Conservation (phyloP, 192 early-diverging fungal species). For the Entomortierella lignicola region DNA sequence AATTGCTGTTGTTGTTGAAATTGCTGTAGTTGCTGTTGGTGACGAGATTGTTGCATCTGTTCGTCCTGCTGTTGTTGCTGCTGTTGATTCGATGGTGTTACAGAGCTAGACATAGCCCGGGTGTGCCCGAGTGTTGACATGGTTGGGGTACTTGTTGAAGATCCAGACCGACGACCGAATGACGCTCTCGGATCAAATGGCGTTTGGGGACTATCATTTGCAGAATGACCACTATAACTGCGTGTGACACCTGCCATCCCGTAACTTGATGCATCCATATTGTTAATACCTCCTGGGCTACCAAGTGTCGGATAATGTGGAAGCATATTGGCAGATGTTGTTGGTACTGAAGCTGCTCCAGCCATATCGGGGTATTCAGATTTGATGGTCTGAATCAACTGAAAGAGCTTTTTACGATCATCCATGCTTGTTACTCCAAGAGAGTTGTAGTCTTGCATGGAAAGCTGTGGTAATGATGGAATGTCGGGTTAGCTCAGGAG, state of each 20-base stretch:
- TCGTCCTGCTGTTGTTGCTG: slow-evolving; percentile 25
- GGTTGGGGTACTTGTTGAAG: slow-evolving; percentile 5
- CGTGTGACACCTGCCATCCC: slow-evolving; percentile 22
- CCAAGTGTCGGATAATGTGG: not conserved
- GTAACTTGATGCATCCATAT: slow-evolving; percentile 18
- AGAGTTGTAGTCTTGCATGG: slow-evolving; percentile 78
- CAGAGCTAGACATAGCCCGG: slow-evolving; percentile 27
- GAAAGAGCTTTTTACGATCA: slow-evolving; percentile 68
- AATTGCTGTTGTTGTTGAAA: slow-evolving; percentile 30
- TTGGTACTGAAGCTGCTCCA: slow-evolving; percentile 15
- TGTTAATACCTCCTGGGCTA: not conserved
- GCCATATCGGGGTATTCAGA: slow-evolving; percentile 36
- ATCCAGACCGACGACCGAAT: slow-evolving; percentile 38
- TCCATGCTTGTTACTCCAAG: slow-evolving; percentile 69
- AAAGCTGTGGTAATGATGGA: slow-evolving; percentile 60
- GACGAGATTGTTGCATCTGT: slow-evolving; percentile 13
- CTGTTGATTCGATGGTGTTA: slow-evolving; percentile 1
- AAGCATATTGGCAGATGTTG: slow-evolving; percentile 1
- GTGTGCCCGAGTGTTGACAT: slow-evolving; percentile 18
- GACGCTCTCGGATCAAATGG: slow-evolving; percentile 35
- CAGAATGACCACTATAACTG: slow-evolving; percentile 22
- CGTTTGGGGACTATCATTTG: slow-evolving; percentile 10
- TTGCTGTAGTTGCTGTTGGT: slow-evolving; percentile 21
- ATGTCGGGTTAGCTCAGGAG: not conserved
- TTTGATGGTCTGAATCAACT: slow-evolving; percentile 56